Percentiles rank a stretch among this genome's conserved stretches.
Evolutionary conservation across 2,329 filamentous ascomycete genomes (phyloP).

Genomic region (Neurospora crassa): DNA sequence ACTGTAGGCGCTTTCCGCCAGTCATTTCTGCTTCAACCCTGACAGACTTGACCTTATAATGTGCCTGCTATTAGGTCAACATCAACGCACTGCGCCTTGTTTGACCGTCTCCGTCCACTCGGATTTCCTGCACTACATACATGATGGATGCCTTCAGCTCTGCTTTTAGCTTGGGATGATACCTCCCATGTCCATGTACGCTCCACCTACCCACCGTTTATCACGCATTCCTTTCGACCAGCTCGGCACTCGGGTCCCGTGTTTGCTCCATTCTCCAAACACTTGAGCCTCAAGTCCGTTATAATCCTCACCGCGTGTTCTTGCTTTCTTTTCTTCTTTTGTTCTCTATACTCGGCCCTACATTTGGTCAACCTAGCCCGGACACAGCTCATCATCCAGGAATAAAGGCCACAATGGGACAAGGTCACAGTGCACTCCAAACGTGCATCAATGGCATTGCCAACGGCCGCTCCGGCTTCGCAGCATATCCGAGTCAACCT

Average conservation of each 20-base stretch:
- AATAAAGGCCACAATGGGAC: conserved; percentile 29
- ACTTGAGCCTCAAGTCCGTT: not conserved
- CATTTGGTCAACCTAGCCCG: not conserved
- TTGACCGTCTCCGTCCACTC: not conserved
- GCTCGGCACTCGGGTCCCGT: not conserved
- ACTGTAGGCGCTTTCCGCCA: not conserved
- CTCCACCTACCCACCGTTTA: not conserved
- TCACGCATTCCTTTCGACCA: not conserved
- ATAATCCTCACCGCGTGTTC: not conserved
- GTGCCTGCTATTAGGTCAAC: not conserved
- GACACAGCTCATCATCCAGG: not conserved
- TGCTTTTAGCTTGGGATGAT: not conserved
- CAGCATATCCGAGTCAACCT: conserved; percentile 33
- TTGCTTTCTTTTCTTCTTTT: not conserved
- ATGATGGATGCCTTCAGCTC: not conserved
- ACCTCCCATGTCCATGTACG: not conserved
- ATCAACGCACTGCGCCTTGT: not conserved
- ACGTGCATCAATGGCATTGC: conserved; percentile 39
- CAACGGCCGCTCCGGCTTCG: conserved; percentile 33
- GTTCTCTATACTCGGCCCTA: not conserved
- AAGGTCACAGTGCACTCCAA: conserved; percentile 30
- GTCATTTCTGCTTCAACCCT: not conserved
- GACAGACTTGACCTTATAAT: not conserved
- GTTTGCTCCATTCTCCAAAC: not conserved
- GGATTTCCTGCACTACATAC: not conserved